Evolutionary conservation across 768 basidiomycete species (phyloP).

Genomic region (Termitomyces sp.): DNA sequence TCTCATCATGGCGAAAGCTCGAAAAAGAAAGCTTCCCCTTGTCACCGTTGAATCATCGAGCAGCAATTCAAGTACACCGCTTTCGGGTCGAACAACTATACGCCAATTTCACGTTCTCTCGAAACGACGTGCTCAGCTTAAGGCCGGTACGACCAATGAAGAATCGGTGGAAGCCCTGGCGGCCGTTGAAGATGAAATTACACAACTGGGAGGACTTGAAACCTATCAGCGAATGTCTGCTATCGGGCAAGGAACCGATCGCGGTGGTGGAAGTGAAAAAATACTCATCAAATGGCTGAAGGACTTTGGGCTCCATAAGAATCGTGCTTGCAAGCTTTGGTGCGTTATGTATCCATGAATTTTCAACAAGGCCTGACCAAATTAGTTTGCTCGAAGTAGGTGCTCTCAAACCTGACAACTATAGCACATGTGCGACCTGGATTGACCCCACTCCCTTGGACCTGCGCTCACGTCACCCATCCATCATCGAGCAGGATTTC

Average conservation of each 20-base stretch:
- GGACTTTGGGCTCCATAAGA: slow-evolving; percentile 38
- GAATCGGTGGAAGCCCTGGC: slow-evolving; percentile 33
- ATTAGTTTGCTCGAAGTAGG: slow-evolving; percentile 84
- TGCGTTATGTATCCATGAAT: slow-evolving; percentile 16
- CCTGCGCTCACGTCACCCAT: slow-evolving; percentile 77
- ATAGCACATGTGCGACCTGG: slow-evolving; percentile 62
- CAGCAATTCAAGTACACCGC: slow-evolving; percentile 46
- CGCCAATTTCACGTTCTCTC: slow-evolving; percentile 78
- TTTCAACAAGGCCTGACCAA: neutral
- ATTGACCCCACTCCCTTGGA: slow-evolving; percentile 77
- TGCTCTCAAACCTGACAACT: slow-evolving; percentile 84
- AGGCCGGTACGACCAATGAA: slow-evolving; percentile 22
- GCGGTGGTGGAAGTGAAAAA: slow-evolving; percentile 89
- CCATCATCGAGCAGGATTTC: slow-evolving; percentile 86
- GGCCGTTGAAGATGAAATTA: slow-evolving; percentile 61
- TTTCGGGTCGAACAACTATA: slow-evolving; percentile 70
- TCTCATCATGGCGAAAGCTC: slow-evolving; percentile 32
- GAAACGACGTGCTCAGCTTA: slow-evolving; percentile 62
- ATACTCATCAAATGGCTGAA: slow-evolving; percentile 75
- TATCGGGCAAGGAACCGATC: slow-evolving; percentile 73
- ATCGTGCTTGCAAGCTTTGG: slow-evolving; percentile 27
- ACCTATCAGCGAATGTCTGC: slow-evolving; percentile 82
- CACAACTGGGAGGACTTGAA: slow-evolving; percentile 71
- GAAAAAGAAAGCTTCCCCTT: slow-evolving; percentile 35
- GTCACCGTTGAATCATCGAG: slow-evolving; percentile 14